Evolutionary conservation across 805 yeast genomes (phyloP), one percentile per base, ranked within the genome.

Genomic region (Ogataea pini): DNA sequence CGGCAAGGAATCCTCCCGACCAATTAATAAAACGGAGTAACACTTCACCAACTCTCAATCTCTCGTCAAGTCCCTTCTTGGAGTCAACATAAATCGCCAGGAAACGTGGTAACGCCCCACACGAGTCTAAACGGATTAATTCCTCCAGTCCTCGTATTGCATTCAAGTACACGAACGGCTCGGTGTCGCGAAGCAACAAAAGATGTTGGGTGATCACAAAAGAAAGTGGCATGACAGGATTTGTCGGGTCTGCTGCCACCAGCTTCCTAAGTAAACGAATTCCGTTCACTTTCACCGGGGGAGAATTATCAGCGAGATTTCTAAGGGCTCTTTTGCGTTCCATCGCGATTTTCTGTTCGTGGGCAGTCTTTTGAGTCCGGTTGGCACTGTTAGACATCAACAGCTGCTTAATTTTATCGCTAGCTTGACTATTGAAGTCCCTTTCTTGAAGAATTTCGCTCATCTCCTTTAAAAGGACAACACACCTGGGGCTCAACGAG

Each of bases 221-320:
- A 3, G 76, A 79, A 8, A 78, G 42, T 0, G 76, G 60, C 12
- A 88, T 62, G 0, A 71, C 62, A n/a, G 87, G 79, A 29, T 72
- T 25, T 64, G 67, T 36, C 69, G 73, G 5, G 80, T 72, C 37
- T 1, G 46, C 42, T 2, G 52, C 47, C 24, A 39, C 42, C 36
- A 89, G 70, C 47, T 76, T 73, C 24, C 89, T 72, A 25, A 92
- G 64, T 19, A 83, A 65, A 52, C 78, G 79, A 7, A 94, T 68
- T 0, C 98, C 98, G 64, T 87, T 90, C 0, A 96, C 98, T 46
- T 90, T 73, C 2, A 92, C 79, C 0, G 98, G 96, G 3, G 87
- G 83, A 36, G 86, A 68, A 0, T 91, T 86, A 65, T 91, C 96
- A 47, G 81, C 82, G 36, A 94, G 65, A 50, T 83, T 79, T 1